Evolutionary conservation across 2,329 filamentous ascomycete species (phyloP).

Genomic region (Simplicillium aogashimaense): DNA sequence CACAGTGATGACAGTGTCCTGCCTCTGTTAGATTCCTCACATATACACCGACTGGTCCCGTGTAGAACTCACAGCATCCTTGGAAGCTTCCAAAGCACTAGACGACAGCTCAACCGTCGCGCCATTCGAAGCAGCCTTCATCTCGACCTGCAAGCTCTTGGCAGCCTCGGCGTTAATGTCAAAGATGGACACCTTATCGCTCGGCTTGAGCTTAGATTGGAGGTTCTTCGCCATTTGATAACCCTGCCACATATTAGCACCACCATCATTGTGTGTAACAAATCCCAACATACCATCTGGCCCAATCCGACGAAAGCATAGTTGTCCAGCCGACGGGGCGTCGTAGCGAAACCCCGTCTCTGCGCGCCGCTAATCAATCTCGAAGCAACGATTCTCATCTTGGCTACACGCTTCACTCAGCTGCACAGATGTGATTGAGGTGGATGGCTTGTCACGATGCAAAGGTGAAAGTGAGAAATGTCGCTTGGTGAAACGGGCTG

Average conservation of each 20-base stretch:
- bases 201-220: conserved; percentile 41
- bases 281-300: conserved; percentile 41
- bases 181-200: conserved; percentile 42
- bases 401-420: background rate
- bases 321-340: conserved; percentile 34
- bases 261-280: background rate
- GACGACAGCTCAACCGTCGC: conserved; percentile 34
- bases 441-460: background rate
- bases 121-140: conserved; percentile 31
- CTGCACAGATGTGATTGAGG: background rate
- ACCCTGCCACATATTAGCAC: conserved; percentile 27
- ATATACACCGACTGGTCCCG: conserved; percentile 7
- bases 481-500: conserved; percentile 5
- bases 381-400: conserved; percentile 5
- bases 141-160: conserved; percentile 36
- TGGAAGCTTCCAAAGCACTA: conserved; percentile 37
- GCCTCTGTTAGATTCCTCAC: conserved; percentile 8
- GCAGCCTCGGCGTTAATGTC: conserved; percentile 44
- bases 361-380: conserved; percentile 15
- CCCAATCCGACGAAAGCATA: conserved; percentile 53
- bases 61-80: conserved; percentile 38
- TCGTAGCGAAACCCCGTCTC: conserved; percentile 39
- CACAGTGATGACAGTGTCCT: conserved; percentile 83
- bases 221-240: conserved; percentile 56
- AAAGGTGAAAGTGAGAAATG: conserved; percentile 1